Conservation (phyloP, 2,329 filamentous ascomycete genomes). For the Ascochyta pisi region DNA sequence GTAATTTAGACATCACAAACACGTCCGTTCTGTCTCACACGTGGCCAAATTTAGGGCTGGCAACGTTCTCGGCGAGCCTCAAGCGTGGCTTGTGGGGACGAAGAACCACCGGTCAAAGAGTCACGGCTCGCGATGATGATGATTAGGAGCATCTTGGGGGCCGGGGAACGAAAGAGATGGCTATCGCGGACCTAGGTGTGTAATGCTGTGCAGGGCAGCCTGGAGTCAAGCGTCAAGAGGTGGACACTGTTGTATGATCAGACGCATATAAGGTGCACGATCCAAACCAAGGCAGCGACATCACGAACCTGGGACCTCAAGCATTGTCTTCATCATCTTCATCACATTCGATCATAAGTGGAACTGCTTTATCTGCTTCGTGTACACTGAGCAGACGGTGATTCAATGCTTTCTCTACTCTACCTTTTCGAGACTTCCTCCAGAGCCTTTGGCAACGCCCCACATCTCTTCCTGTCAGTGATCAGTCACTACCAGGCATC, state of each 20-base stretch:
- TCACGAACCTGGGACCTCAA: background rate
- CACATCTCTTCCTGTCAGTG: slow-evolving; percentile 4
- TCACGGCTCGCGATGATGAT: slow-evolving; percentile 9
- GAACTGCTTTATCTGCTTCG: background rate
- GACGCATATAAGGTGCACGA: slow-evolving; percentile 10
- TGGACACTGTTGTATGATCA: background rate
- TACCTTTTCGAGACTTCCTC: background rate
- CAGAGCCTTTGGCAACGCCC: slow-evolving; percentile 5
- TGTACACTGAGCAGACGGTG: background rate
- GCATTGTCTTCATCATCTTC: background rate
- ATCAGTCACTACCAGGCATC: slow-evolving; percentile 3
- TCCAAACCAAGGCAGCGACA: slow-evolving; percentile 1
- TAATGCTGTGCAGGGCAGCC: slow-evolving; percentile 8
- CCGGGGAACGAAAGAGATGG: slow-evolving; percentile 9
- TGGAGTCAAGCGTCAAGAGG: background rate
- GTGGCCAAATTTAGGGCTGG: slow-evolving; percentile 2
- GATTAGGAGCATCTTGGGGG: slow-evolving; percentile 7
- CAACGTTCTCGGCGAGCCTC: slow-evolving; percentile 12
- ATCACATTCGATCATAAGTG: background rate
- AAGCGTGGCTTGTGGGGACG: slow-evolving; percentile 16
- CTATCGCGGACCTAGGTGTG: background rate
- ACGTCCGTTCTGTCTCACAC: slow-evolving; percentile 5
- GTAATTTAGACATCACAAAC: background rate
- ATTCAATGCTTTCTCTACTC: background rate
- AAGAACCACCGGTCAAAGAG: slow-evolving; percentile 1